These are phyloP conservation scores for Psilocybe azurescens DNA, from an alignment of 768 basidiomycete genomes.

Conservation along the genomic window DNA sequence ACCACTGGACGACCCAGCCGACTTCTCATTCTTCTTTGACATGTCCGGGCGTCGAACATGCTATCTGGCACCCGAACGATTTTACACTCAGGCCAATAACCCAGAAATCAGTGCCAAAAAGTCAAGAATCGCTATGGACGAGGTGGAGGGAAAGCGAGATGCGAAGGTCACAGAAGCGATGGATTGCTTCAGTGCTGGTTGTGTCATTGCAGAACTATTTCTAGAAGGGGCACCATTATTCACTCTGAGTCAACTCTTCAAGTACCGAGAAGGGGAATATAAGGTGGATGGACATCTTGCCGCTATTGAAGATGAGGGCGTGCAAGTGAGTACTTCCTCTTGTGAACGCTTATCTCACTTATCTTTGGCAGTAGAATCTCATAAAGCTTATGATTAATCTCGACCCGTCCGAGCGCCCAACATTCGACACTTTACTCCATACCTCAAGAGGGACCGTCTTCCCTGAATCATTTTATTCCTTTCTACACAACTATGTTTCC, in stretches of 20 bases:
- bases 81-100: slow-evolving; percentile 76
- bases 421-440: slow-evolving; percentile 81
- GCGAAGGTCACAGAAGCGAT: slow-evolving; percentile 91
- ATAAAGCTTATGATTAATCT: slow-evolving; percentile 91
- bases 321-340: slow-evolving; percentile 63
- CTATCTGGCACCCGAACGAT: slow-evolving; percentile 95
- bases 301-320: slow-evolving; percentile 79
- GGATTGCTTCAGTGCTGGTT: slow-evolving; percentile 96
- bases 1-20: slow-evolving; percentile 94
- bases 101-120: slow-evolving; percentile 77
- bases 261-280: slow-evolving; percentile 88
- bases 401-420: slow-evolving; percentile 76
- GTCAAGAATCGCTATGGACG: slow-evolving; percentile 53
- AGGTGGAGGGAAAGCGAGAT: slow-evolving; percentile 70
- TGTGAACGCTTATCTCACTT: slow-evolving; percentile 19
- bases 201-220: slow-evolving; percentile 95
- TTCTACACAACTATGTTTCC: slow-evolving; percentile 88
- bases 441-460: slow-evolving; percentile 80
- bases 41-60: slow-evolving; percentile 93
- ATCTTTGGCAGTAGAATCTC: slow-evolving; percentile 62
- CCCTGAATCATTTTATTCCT: slow-evolving; percentile 94
- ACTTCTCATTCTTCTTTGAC: slow-evolving; percentile 98
- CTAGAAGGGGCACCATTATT: slow-evolving; percentile 93
- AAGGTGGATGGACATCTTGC: slow-evolving; percentile 74
- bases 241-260: slow-evolving; percentile 93